phyloP scores from a whole-genome alignment of 2,329 filamentous ascomycete genomes.

The Fusarium penzigii region DNA sequence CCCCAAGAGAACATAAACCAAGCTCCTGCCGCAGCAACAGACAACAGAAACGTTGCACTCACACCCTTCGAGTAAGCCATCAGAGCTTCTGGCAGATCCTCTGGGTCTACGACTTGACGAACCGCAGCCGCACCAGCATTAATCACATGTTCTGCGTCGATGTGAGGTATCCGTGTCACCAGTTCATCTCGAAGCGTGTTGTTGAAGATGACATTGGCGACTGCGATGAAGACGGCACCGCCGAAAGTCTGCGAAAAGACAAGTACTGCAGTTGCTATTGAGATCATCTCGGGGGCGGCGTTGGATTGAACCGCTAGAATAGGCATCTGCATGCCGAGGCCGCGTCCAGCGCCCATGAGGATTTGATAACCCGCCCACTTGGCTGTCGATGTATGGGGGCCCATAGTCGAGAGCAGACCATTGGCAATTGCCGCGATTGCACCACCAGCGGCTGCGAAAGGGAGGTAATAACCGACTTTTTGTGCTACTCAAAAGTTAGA shows the following conservation, averaged over 20 bases:
- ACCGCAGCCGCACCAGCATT: constrained; percentile 45
- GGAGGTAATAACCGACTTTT: constrained; percentile 45
- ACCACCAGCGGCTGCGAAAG: constrained; percentile 39
- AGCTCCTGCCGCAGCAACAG: constrained; percentile 31
- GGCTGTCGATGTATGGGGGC: constrained; percentile 33
- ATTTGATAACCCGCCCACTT: constrained; percentile 49
- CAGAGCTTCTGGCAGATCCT: constrained; percentile 38
- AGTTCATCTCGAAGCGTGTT: constrained; percentile 36
- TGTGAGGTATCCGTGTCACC: constrained; percentile 26
- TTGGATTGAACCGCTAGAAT: constrained; percentile 34
- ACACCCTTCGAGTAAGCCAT: constrained; percentile 42
- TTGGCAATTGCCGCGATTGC: constrained; percentile 35
- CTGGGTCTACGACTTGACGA: constrained; percentile 30
- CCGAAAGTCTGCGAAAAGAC: constrained; percentile 34
- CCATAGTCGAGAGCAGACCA: constrained; percentile 45
- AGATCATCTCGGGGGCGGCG: constrained; percentile 21
- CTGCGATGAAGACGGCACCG: constrained; percentile 48
- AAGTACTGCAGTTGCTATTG: constrained; percentile 31
- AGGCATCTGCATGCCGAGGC: constrained; percentile 45
- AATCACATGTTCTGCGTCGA: constrained; percentile 37
- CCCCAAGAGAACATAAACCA: constrained; percentile 41
- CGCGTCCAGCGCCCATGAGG: constrained; percentile 44
- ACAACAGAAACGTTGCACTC: constrained; percentile 30
- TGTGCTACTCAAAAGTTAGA: constrained; percentile 19
- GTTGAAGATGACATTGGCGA: constrained; percentile 32